Base-by-base conservation (phyloP, 345 rosid species). In the Pistacia vera region DNA sequence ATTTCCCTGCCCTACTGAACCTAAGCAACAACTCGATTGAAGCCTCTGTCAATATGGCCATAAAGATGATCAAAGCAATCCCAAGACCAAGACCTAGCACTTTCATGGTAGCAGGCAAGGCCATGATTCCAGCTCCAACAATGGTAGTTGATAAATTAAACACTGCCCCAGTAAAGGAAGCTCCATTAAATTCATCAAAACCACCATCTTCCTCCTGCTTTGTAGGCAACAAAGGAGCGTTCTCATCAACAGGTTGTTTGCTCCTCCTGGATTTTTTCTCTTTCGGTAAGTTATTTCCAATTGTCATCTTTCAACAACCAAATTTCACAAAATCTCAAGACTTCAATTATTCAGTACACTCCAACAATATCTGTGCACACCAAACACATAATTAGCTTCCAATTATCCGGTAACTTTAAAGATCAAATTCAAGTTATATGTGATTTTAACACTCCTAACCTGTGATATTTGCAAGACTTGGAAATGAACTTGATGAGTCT, bases 101-200 rank as follows among this genome's bases (percentile, higher is more conserved):
- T 78, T 91, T 96, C 95, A 93, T 86, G 60, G 97, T 92, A 4
- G 98, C 99, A 51, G 99, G 99, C 80, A 96, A 79, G 68, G 99
- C 92, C 99, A 96, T 96, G 72, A 96, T 93, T 25, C 98, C 99
- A 35, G 99, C 99, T 73, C 98, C 98, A 74, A 93, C 90, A 67
- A 93, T 79, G 3, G 97, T 93, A 11, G 97, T 96, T 18, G 98
- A 83, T 56, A 96, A 86, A 77, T 96, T 96, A 77, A 93, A 89
- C 70, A 96, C 99, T 0, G 97, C 97, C 66, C 98, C 99, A 14
- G 79, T 82, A 67, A 92, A 93, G 16, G 98, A 92, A 84, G 97
- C 97, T 77, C 99, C 97, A 71, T 93, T 82, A 75, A 89, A 88
- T 79, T 93, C 98, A 60, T 84, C 91, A 80, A 80, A 83, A 64